Evolutionary conservation across 164 flowering plant species (phyloP).

Genomic region (Platanus orientalis): DNA sequence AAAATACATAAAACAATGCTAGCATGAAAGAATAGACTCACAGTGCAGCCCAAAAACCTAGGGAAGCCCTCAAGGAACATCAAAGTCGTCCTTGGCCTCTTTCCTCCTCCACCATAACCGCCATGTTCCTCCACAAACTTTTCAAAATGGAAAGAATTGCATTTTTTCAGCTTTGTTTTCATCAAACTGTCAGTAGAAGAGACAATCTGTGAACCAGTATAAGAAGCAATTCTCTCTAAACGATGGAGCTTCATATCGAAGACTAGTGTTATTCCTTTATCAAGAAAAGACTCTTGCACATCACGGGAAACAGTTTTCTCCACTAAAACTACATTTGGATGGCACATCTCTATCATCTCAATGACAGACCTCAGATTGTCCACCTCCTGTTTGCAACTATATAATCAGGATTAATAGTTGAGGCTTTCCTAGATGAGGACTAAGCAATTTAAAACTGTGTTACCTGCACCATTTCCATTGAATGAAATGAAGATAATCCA

Average conservation of each 20-base stretch:
- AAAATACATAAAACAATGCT: not conserved
- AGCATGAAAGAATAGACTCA: constrained; percentile 31
- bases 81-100: constrained; percentile 61
- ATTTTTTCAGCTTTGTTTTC: constrained; percentile 60
- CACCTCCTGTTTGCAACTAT: constrained; percentile 43
- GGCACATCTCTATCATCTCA: constrained; percentile 59
- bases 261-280: constrained; percentile 76
- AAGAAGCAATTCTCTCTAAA: constrained; percentile 72
- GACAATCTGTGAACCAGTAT: constrained; percentile 74
- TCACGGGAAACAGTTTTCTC: constrained; percentile 87
- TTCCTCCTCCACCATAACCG: constrained; percentile 52
- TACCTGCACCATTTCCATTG: constrained; percentile 79
- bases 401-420: constrained; percentile 15
- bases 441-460: not conserved
- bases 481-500: constrained; percentile 63
- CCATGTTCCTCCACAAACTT: constrained; percentile 73
- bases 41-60: constrained; percentile 80
- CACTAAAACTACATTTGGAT: constrained; percentile 82
- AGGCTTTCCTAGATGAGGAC: not conserved
- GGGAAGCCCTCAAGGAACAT: constrained; percentile 95
- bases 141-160: constrained; percentile 68
- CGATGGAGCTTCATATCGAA: constrained; percentile 94
- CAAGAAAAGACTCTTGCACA: constrained; percentile 68
- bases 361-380: constrained; percentile 41
- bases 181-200: constrained; percentile 42